Evolutionary conservation across 2,329 filamentous ascomycete genomes (phyloP).

Genomic region (Samsoniella hepiali): DNA sequence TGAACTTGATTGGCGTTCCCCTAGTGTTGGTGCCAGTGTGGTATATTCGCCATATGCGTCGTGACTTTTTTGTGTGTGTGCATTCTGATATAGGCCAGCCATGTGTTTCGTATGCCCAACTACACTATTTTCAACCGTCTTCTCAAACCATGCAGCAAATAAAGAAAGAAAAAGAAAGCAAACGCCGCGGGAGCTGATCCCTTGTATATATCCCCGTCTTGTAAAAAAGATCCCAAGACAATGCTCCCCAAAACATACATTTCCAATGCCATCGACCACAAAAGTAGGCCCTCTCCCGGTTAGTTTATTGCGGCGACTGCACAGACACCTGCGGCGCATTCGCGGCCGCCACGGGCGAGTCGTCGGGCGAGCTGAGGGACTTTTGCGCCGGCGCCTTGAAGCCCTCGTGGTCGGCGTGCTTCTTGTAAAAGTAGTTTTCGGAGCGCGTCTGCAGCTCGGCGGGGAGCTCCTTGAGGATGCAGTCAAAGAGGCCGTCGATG

Average conservation of each 20-base stretch:
- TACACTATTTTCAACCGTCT: neutral
- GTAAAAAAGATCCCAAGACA: neutral
- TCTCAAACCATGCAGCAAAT: neutral
- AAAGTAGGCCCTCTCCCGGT: too few species aligned
- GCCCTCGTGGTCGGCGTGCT: conserved; percentile 81
- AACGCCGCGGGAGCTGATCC: conserved; percentile 28
- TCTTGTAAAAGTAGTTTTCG: conserved; percentile 80
- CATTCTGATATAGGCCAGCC: conserved; percentile 14
- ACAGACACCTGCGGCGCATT: conserved; percentile 10
- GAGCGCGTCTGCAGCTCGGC: conserved; percentile 68
- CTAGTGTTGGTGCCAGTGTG: neutral
- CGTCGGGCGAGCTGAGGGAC: conserved; percentile 34
- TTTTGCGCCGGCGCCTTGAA: conserved; percentile 65
- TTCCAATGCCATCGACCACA: neutral
- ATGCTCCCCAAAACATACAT: conserved; percentile 20
- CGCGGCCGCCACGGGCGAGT: conserved; percentile 24
- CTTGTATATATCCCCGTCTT: conserved; percentile 22
- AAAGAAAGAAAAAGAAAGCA: neutral
- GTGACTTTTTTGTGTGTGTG: neutral
- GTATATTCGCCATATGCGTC: neutral
- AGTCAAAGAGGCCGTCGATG: conserved; percentile 68
- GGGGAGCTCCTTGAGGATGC: conserved; percentile 70
- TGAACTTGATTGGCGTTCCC: neutral
- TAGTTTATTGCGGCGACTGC: conserved; percentile 14
- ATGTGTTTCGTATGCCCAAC: neutral